A percentile compares a stretch with the other conserved stretches of the same genome.
These are phyloP conservation scores for Hydnomerulius pinastri DNA, from an alignment of 768 basidiomycete species.

Conservation along the genomic window DNA sequence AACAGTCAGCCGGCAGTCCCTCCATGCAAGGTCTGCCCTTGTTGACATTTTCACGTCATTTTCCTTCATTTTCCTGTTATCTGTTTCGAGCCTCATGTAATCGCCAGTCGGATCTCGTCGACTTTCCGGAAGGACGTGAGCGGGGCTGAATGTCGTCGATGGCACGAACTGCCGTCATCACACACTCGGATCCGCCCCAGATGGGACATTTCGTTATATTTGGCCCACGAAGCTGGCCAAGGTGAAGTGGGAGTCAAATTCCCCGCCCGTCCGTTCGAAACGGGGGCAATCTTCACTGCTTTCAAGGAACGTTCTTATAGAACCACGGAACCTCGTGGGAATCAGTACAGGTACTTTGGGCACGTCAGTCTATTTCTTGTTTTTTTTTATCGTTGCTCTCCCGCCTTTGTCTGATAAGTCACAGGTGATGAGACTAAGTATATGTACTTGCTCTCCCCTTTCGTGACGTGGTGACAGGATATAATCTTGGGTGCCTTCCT, in stretches of 20 bases:
- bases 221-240: slow-evolving; percentile 11
- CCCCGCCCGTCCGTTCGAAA: slow-evolving; percentile 20
- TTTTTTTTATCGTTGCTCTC: slow-evolving; percentile 3
- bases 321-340: slow-evolving; percentile 25
- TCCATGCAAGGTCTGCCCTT: slow-evolving; percentile 1
- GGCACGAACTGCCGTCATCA: slow-evolving; percentile 9
- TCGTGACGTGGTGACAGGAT: neutral
- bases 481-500: neutral
- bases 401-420: slow-evolving; percentile 7
- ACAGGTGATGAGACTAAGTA: slow-evolving; percentile 1
- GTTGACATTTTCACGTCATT: slow-evolving; percentile 26
- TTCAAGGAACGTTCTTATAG: slow-evolving; percentile 13
- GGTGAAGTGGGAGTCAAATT: slow-evolving; percentile 4
- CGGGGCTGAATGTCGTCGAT: slow-evolving; percentile 2
- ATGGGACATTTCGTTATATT: slow-evolving; percentile 13
- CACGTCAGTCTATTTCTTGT: slow-evolving; percentile 7
- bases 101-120: slow-evolving; percentile 16
- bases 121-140: slow-evolving; percentile 8
- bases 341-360: neutral
- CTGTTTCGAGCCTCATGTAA: slow-evolving; percentile 5
- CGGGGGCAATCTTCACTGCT: slow-evolving; percentile 13
- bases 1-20: slow-evolving; percentile 1
- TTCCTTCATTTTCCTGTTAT: slow-evolving; percentile 14
- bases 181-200: slow-evolving; percentile 20
- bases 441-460: neutral